phyloP scores from a whole-genome alignment of 148 eudicot species.

The Silene uniflora region DNA sequence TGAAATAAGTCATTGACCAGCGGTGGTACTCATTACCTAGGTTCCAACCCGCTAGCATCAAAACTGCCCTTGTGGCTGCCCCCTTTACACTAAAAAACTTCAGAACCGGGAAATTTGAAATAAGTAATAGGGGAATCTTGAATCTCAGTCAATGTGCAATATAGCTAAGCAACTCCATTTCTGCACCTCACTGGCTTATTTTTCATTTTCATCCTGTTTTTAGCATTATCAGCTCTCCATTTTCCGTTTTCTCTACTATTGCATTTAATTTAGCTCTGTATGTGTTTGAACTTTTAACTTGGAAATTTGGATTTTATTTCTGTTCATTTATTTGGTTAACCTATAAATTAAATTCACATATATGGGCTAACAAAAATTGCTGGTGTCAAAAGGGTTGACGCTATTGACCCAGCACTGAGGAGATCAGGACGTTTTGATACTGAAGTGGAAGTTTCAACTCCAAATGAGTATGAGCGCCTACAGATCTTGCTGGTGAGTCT shows the following conservation, averaged over 20 bases:
- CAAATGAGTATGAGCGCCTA: constrained; percentile 75
- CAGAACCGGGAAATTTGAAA: too few species aligned
- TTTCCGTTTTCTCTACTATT: background rate
- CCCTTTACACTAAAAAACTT: too few species aligned
- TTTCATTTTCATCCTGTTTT: background rate
- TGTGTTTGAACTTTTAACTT: constrained; percentile 6
- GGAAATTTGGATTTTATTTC: background rate
- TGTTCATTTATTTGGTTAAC: background rate
- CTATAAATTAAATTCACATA: constrained; percentile 6
- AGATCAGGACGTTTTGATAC: constrained; percentile 95
- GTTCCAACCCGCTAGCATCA: too few species aligned
- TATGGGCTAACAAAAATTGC: constrained; percentile 24
- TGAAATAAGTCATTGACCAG: too few species aligned
- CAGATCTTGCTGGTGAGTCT: constrained; percentile 62
- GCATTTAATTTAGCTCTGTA: background rate
- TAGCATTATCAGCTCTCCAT: constrained; percentile 9
- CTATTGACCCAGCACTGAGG: constrained; percentile 93
- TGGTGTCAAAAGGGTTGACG: constrained; percentile 59
- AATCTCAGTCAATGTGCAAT: too few species aligned
- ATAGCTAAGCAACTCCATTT: too few species aligned
- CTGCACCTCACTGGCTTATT: background rate
- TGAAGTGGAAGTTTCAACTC: constrained; percentile 93
- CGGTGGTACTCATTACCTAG: too few species aligned
- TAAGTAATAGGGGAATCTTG: too few species aligned
- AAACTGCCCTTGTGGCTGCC: too few species aligned